Base-by-base conservation (phyloP, 2,329 filamentous ascomycete species). In the Penicillium glabrum region DNA sequence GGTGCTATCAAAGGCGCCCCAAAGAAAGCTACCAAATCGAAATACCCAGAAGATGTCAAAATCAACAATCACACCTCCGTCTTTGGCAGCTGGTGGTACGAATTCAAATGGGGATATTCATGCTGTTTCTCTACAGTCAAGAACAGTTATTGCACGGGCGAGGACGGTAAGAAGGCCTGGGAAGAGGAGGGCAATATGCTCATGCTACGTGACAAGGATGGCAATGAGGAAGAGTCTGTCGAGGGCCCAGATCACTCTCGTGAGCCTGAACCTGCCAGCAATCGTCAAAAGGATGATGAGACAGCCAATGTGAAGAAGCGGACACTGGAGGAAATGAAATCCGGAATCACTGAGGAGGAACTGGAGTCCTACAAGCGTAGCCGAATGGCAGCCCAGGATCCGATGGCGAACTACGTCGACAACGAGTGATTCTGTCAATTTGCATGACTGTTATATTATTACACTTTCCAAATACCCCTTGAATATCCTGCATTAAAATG, bases 41-140 rank as follows among this genome's bases (percentile, higher is more conserved):
- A 97, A 72, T 99, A 99, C 69, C 77, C 87, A 5, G 95, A 99
- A 70, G 91, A 99, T 68, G 82, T 97, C 0, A 79, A 89, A 53
- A 84, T 89, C 72, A 93, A 96, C 79, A 99, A 99, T 69, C 95
- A 99, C 76, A 91, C 86, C 3, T 88, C 89, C 0, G 88, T 96
- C 3, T 99, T 92, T 90, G 95, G 95, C 48, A 96, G 92, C 69
- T 99, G 95, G 95, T 99, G 95, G 95, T 85, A 87, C 52, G 87
- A 91, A 69, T 98, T 97, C 77, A 85, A 89, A 75, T 99, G 95
- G 95, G 95, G 95, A 1, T 99, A 96, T 75, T 85, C 90, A 23
- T 99, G 95, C 75, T 99, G 95, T 79, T 92, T 96, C 72, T 96
- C 92, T 0, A 88, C 87, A 23, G 85, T 96, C 61, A 97, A 96